Percentiles rank a stretch among this genome's conserved stretches.
Evolutionary conservation across 306 rosid species (phyloP).

Genomic region (Cicer judaicum): DNA sequence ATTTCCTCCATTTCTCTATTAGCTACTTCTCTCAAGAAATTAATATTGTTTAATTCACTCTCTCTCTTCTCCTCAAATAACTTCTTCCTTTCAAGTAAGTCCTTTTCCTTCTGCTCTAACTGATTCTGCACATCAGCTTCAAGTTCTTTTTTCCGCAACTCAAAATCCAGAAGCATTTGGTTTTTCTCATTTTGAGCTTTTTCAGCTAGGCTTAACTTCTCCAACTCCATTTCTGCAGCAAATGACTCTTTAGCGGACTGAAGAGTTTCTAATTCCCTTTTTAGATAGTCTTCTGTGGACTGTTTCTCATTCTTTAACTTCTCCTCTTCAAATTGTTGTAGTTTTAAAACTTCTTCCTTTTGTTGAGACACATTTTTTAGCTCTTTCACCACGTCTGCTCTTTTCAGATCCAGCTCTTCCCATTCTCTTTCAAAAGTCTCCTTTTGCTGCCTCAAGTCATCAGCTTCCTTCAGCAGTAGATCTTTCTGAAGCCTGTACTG

Average conservation of each 20-base stretch:
- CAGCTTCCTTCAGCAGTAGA: slow-evolving; percentile 80
- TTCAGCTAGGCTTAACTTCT: slow-evolving; percentile 70
- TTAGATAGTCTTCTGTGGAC: slow-evolving; percentile 59
- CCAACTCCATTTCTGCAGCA: slow-evolving; percentile 74
- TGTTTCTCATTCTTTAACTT: slow-evolving; percentile 72
- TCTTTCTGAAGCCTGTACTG: slow-evolving; percentile 86
- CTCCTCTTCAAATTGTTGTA: slow-evolving; percentile 74
- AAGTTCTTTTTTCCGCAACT: slow-evolving; percentile 69
- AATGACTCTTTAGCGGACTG: slow-evolving; percentile 83
- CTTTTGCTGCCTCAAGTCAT: slow-evolving; percentile 84
- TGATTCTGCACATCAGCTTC: slow-evolving; percentile 82
- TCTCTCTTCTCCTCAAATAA: slow-evolving; percentile 79
- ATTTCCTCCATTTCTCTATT: slow-evolving; percentile 89
- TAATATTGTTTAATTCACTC: slow-evolving; percentile 68
- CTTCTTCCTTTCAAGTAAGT: slow-evolving; percentile 66
- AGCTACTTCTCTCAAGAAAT: slow-evolving; percentile 79
- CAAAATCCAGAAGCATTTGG: slow-evolving; percentile 82
- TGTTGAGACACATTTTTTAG: slow-evolving; percentile 61
- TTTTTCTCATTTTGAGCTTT: slow-evolving; percentile 72
- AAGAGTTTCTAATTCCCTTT: slow-evolving; percentile 75
- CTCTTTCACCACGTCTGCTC: slow-evolving; percentile 80
- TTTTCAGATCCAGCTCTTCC: slow-evolving; percentile 91
- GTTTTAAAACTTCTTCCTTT: slow-evolving; percentile 73
- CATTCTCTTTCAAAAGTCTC: slow-evolving; percentile 95
- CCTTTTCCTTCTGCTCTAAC: slow-evolving; percentile 79